Conservation (phyloP, 1,139 yeast genomes). For the Sugiyamaella pinicola region DNA sequence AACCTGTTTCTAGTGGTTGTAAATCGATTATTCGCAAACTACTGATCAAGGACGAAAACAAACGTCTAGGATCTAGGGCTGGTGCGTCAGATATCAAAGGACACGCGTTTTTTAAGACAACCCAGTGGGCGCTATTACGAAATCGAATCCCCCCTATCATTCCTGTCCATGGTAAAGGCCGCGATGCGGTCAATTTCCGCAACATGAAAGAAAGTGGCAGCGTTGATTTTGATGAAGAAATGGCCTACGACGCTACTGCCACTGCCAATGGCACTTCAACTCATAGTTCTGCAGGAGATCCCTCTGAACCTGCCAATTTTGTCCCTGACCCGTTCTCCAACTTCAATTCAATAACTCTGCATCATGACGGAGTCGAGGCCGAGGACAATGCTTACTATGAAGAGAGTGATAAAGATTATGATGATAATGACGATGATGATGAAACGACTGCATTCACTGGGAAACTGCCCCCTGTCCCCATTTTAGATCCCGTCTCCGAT, state of each 20-base stretch:
- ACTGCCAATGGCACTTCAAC: constrained; percentile 3
- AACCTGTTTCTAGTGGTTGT: constrained; percentile 69
- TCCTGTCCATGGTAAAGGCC: constrained; percentile 75
- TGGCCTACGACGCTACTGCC: not conserved
- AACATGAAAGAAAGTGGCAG: constrained; percentile 40
- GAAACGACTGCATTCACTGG: not conserved
- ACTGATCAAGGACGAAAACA: constrained; percentile 82
- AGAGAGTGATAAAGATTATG: constrained; percentile 22
- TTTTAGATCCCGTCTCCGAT: not conserved
- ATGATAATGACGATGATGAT: constrained; percentile 16
- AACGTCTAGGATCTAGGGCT: constrained; percentile 83
- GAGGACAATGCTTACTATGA: constrained; percentile 24
- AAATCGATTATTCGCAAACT: constrained; percentile 77
- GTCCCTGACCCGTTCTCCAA: constrained; percentile 75
- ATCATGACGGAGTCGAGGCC: constrained; percentile 52
- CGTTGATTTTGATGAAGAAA: constrained; percentile 37
- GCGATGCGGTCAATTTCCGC: constrained; percentile 42
- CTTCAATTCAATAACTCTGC: constrained; percentile 86
- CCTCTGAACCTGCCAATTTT: constrained; percentile 19
- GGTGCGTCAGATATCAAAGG: constrained; percentile 94
- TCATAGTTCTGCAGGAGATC: constrained; percentile 27
- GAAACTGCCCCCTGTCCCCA: not conserved
- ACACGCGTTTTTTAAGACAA: constrained; percentile 85
- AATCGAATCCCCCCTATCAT: constrained; percentile 94
- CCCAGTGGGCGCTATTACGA: constrained; percentile 93